Evolutionary conservation across 805 yeast genomes (phyloP), one percentile per base, ranked within the genome.

Genomic region (Kregervanrija delftensis): DNA sequence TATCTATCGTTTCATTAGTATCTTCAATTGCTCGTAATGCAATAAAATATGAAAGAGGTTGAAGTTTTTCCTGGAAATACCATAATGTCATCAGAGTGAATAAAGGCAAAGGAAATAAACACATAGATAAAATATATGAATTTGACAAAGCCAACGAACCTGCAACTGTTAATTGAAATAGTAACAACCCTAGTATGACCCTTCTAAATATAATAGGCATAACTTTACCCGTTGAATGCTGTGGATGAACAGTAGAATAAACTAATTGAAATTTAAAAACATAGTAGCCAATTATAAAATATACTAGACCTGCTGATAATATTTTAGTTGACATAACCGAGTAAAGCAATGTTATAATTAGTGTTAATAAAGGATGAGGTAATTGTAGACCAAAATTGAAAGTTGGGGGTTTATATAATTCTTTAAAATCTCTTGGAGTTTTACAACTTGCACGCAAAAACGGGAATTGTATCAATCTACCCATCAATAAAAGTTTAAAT

Each of bases 191-290:
- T 46, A 88, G 59, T 44, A 86, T 78, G 1, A 90, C 79, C 52
- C 99, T 73, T 54, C 96, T 73, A 57, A 86, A 84, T 2, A 91
- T 81, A 40, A 89, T 69, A 0, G 96, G 96, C 98, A 97, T 91
- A 1, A 91, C 95, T 59, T 85, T 86, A 1, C 98, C 99, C 0
- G 96, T 93, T 0, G 96, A 89, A 65, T 93, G 98, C 34, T 95
- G 96, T 9, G 95, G 90, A 62, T 93, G 98, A 31, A 88, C 89
- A 68, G 93, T 83, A 0, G 96, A 84, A 61, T 87, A 91, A 51
- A 93, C 69, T 48, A 91, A 69, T 63, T 89, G 96, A 61, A 90
- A 91, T 65, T 91, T 91, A 73, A 81, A 88, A 8, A 90, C 96
- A 60, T 81, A 83, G 62, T 80, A 91, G 0, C 98, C 97, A 45